Conservation (phyloP, 2,329 filamentous ascomycete genomes). For the Sclerotinia borealis region DNA sequence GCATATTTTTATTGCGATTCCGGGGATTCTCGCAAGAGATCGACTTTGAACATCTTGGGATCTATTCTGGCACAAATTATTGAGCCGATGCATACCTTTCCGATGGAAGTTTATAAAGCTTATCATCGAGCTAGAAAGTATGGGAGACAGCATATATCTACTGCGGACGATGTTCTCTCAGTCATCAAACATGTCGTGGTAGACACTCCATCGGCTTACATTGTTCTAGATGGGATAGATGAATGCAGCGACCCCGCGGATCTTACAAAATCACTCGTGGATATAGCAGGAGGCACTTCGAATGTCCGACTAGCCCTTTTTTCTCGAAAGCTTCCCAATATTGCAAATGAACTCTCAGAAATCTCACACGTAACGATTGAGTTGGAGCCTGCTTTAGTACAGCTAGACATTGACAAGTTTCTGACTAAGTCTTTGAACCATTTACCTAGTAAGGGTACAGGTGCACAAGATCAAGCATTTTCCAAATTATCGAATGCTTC, state of each 20-base stretch:
- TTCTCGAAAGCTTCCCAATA: slow-evolving; percentile 2
- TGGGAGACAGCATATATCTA: slow-evolving; percentile 8
- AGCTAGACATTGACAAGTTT: slow-evolving; percentile 10
- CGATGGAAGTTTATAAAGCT: background rate
- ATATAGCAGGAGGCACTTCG: background rate
- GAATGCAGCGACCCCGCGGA: slow-evolving; percentile 2
- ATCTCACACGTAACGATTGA: background rate
- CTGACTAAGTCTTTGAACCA: background rate
- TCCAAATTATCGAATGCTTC: background rate
- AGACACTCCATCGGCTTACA: background rate
- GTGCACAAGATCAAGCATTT: background rate
- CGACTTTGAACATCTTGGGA: slow-evolving; percentile 1
- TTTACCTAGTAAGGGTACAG: background rate
- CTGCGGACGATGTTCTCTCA: background rate
- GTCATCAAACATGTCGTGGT: background rate
- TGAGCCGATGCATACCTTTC: background rate
- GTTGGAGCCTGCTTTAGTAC: background rate
- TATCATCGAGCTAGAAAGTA: slow-evolving; percentile 6
- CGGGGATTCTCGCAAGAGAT: background rate
- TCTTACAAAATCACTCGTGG: background rate
- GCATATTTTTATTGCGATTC: slow-evolving; percentile 9
- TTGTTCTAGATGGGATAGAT: slow-evolving; percentile 9
- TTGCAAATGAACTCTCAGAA: background rate
- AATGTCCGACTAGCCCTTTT: background rate
- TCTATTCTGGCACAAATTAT: slow-evolving; percentile 9